These are phyloP conservation scores for Boletus rubroflammeus DNA, from an alignment of 768 basidiomycete genomes.

Conservation along the genomic window DNA sequence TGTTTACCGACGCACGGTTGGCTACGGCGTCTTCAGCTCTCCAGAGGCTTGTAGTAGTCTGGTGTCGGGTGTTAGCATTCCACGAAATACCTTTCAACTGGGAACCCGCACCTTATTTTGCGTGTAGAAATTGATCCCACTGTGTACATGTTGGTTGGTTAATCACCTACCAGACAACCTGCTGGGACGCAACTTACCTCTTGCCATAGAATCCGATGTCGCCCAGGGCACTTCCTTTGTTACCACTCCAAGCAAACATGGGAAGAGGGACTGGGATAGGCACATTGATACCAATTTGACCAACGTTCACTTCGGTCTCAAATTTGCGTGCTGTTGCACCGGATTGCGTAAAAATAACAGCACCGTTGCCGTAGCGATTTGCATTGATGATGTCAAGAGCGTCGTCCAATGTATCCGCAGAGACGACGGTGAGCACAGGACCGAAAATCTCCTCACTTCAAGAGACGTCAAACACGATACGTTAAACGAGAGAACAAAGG, in stretches of 20 bases:
- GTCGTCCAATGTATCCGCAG: conserved; percentile 82
- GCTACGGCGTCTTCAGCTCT: conserved; percentile 79
- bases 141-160: conserved; percentile 22
- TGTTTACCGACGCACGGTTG: conserved; percentile 76
- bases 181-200: conserved; percentile 41
- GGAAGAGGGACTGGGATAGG: conserved; percentile 89
- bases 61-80: conserved; percentile 6
- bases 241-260: conserved; percentile 97
- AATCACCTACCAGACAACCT: not conserved
- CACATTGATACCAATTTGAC: conserved; percentile 91
- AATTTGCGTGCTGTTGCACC: conserved; percentile 95
- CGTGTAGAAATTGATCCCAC: conserved; percentile 94
- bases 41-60: conserved; percentile 95
- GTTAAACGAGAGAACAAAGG: not conserved
- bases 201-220: conserved; percentile 92
- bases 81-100: not conserved
- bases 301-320: conserved; percentile 82
- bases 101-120: conserved; percentile 72
- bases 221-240: conserved; percentile 82
- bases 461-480: not conserved
- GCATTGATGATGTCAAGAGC: conserved; percentile 86
- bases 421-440: conserved; percentile 76
- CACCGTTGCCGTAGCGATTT: conserved; percentile 91
- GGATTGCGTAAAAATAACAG: conserved; percentile 94
- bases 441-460: conserved; percentile 92